phyloP scores from a whole-genome alignment of 345 rosid species.

The Carallia pectinifolia region DNA sequence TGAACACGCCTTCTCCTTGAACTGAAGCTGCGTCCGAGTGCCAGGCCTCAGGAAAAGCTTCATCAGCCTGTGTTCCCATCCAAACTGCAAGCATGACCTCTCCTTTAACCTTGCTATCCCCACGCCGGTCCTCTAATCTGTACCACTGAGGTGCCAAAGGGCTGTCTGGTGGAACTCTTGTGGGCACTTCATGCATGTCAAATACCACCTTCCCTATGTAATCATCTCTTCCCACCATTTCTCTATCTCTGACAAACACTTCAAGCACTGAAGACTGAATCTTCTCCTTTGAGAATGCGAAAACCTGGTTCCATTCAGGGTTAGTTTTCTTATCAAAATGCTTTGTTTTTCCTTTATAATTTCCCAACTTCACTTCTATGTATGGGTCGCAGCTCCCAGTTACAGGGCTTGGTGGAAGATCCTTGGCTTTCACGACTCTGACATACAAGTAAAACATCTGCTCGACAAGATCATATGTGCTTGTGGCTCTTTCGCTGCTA shows the following conservation, averaged over 20 bases:
- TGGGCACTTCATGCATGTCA: conserved; percentile 36
- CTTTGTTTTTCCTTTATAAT: conserved; percentile 28
- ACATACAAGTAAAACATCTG: conserved; percentile 34
- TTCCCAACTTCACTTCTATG: conserved; percentile 31
- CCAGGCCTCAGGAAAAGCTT: conserved; percentile 34
- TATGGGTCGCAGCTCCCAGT: conserved; percentile 35
- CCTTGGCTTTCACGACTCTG: conserved; percentile 33
- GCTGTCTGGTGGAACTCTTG: conserved; percentile 36
- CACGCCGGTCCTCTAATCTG: conserved; percentile 17
- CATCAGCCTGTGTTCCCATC: conserved; percentile 41
- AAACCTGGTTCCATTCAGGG: conserved; percentile 33
- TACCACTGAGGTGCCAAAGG: conserved; percentile 37
- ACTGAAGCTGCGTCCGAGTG: conserved; percentile 33
- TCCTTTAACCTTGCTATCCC: conserved; percentile 26
- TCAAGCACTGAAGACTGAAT: conserved; percentile 31
- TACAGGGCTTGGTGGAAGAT: conserved; percentile 25
- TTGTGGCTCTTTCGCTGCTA: conserved; percentile 33
- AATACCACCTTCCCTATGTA: conserved; percentile 29
- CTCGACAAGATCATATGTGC: conserved; percentile 38
- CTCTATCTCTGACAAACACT: conserved; percentile 23
- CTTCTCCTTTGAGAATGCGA: conserved; percentile 35
- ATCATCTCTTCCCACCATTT: conserved; percentile 27
- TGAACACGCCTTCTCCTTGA: conserved; percentile 27
- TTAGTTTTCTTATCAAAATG: conserved; percentile 36
- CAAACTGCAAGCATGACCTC: conserved; percentile 36